Evolutionary conservation across 345 rosid genomes (phyloP), one percentile per base, ranked within the genome.

Genomic region (Durio zibethinus): DNA sequence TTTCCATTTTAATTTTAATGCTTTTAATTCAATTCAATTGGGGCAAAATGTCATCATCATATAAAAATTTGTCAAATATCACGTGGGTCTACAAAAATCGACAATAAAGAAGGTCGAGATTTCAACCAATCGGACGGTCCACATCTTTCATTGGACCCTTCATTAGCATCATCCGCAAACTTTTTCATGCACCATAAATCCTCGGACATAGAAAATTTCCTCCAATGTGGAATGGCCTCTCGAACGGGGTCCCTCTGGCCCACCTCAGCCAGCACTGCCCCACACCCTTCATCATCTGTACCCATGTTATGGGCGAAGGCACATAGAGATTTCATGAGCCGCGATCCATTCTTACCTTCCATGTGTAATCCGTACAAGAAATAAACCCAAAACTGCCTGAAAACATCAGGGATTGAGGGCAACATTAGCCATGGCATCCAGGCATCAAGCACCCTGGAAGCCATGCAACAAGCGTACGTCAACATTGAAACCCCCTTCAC

Each of bases 141-240:
- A 81, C 23, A 48, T 71, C 11, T 77, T 14, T 42, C 78, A 52
- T 38, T 10, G 33, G 61, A 11, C 10, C 27, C 43, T 1, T 61
- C 83, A 60, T 14, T 52, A 10, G 20, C 75, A 1, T 45, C 72
- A 1, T 59, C 56, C 6, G n/a, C 45, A 4, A 93, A 80, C 50
- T 81, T 89, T 85, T 91, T 93, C 61, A 91, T 81, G 83, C 91
- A 93, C 94, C 96, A 91, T 7, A 91, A 45, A 77, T 93, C 93
- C 77, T 87, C 92, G 1, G 89, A 77, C 93, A 86, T 87, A 2
- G 93, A 91, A 29, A 93, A 72, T 18, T 76, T 88, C 84, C 84
- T 93, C 96, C 93, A 91, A 65, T 90, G 93, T 16, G 96, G 97
- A 76, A 93, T 84, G 25, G 60, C 88, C 31, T 43, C 75, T 56